Percentiles rank a stretch among this genome's conserved stretches.
phyloP scores from a whole-genome alignment of 352 stramenopile species.

The Phytophthora sansomeana region DNA sequence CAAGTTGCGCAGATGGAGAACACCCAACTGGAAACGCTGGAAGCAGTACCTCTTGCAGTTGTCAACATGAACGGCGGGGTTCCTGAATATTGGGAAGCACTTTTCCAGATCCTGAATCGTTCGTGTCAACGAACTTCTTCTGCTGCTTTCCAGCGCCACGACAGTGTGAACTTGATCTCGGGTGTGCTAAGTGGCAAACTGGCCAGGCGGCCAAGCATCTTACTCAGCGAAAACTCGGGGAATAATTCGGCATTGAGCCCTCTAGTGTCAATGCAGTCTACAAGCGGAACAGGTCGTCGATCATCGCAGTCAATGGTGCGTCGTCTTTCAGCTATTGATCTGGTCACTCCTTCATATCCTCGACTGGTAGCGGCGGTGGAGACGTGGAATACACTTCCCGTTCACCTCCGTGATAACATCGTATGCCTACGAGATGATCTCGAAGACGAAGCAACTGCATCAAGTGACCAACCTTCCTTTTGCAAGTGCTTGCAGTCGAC shows the following conservation, averaged over 20 bases:
- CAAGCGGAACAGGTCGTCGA: constrained; percentile 10
- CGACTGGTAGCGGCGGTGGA: constrained; percentile 41
- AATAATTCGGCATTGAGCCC: background rate
- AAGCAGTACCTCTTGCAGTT: constrained; percentile 49
- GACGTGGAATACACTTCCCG: constrained; percentile 21
- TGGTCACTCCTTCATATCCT: constrained; percentile 41
- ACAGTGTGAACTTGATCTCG: background rate
- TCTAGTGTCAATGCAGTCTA: background rate
- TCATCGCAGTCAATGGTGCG: constrained; percentile 32
- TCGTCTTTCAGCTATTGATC: constrained; percentile 32
- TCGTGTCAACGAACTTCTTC: constrained; percentile 39
- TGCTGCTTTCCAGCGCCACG: constrained; percentile 21
- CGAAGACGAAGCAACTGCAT: background rate
- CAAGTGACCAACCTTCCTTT: constrained; percentile 24
- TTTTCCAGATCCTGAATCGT: constrained; percentile 57
- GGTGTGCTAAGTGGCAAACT: background rate
- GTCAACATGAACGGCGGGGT: constrained; percentile 43
- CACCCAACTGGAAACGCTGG: constrained; percentile 44
- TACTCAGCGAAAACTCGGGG: background rate
- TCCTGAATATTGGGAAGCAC: constrained; percentile 47
- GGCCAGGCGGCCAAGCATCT: constrained; percentile 5
- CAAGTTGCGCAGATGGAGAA: constrained; percentile 46
- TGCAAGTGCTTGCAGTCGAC: constrained; percentile 51
- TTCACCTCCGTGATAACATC: constrained; percentile 37
- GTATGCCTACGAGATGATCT: constrained; percentile 43